These are phyloP conservation scores for Rhypophila decipiens DNA, from an alignment of 495 filamentous ascomycete genomes.

Conservation along the genomic window DNA sequence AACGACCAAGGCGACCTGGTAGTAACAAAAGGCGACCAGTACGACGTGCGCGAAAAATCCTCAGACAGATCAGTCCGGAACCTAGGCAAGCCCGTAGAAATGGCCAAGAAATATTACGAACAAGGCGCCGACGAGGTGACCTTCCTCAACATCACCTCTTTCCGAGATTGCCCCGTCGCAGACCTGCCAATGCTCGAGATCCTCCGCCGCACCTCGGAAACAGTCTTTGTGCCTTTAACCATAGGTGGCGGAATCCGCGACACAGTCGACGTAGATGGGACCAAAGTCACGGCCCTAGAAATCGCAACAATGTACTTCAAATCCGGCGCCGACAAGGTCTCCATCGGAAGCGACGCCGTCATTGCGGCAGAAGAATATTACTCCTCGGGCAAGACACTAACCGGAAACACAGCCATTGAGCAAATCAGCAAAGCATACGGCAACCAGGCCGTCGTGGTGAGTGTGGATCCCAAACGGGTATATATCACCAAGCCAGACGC, in stretches of 20 bases:
- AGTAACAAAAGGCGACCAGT: constrained; percentile 97
- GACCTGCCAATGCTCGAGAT: constrained; percentile 97
- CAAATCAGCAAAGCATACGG: constrained; percentile 90
- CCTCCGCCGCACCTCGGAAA: constrained; percentile 74
- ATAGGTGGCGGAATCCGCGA: constrained; percentile 94
- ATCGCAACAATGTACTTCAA: constrained; percentile 97
- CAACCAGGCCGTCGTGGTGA: constrained; percentile 94
- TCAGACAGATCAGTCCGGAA: constrained; percentile 77
- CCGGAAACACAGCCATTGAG: constrained; percentile 85
- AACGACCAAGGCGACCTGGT: constrained; percentile 94
- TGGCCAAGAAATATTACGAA: constrained; percentile 91
- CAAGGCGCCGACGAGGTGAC: constrained; percentile 95
- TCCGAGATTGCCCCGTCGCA: constrained; percentile 85
- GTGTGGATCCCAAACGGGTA: constrained; percentile 85
- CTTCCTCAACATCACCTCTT: constrained; percentile 96
- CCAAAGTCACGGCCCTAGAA: constrained; percentile 74
- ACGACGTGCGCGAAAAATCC: constrained; percentile 95
- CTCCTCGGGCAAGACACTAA: constrained; percentile 54
- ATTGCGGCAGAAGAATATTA: constrained; percentile 88
- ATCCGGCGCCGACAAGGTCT: constrained; percentile 97
- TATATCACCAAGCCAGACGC: constrained; percentile 68
- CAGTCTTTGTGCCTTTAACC: constrained; percentile 95
- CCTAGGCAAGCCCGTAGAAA: constrained; percentile 90
- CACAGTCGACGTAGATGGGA: constrained; percentile 84
- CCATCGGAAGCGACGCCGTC: constrained; percentile 93